A percentile compares a stretch with the other conserved stretches of the same genome.
Evolutionary conservation across 2,329 filamentous ascomycete species (phyloP).

Genomic region (Cladosporium sp.): DNA sequence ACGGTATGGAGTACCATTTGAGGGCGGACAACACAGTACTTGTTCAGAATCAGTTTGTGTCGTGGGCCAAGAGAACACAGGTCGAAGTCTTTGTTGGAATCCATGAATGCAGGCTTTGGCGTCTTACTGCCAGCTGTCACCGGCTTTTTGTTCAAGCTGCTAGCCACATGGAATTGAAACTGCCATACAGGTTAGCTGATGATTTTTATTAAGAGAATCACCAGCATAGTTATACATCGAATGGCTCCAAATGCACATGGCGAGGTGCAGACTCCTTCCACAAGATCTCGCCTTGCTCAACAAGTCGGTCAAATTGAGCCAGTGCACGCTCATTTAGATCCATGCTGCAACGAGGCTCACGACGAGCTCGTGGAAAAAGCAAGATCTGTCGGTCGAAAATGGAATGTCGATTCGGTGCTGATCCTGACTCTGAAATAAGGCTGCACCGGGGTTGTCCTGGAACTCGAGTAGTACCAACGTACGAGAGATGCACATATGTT

Average conservation of each 20-base stretch:
- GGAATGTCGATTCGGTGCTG: no score
- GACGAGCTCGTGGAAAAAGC: no score
- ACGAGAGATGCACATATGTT: no score
- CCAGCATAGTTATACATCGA: not conserved
- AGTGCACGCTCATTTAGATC: not conserved
- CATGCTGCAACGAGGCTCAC: not conserved
- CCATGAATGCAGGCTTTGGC: slow-evolving; percentile 16
- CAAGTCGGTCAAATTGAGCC: slow-evolving; percentile 4
- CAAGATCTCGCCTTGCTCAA: slow-evolving; percentile 7
- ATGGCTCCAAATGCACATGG: not conserved
- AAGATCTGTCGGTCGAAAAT: no score
- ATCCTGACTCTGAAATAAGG: no score
- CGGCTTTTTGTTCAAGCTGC: slow-evolving; percentile 11
- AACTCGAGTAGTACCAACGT: no score
- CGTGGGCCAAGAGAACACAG: slow-evolving; percentile 25
- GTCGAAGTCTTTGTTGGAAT: slow-evolving; percentile 23
- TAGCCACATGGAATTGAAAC: slow-evolving; percentile 17
- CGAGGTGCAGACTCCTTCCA: slow-evolving; percentile 3
- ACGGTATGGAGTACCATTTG: slow-evolving; percentile 38
- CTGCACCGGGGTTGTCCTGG: no score
- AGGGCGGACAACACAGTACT: slow-evolving; percentile 34
- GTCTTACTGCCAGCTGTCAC: slow-evolving; percentile 1
- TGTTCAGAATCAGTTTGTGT: slow-evolving; percentile 35
- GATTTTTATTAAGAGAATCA: not conserved
- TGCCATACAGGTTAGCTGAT: not conserved